phyloP scores from a whole-genome alignment of 805 yeast species.

The Huiozyma sinensis region DNA sequence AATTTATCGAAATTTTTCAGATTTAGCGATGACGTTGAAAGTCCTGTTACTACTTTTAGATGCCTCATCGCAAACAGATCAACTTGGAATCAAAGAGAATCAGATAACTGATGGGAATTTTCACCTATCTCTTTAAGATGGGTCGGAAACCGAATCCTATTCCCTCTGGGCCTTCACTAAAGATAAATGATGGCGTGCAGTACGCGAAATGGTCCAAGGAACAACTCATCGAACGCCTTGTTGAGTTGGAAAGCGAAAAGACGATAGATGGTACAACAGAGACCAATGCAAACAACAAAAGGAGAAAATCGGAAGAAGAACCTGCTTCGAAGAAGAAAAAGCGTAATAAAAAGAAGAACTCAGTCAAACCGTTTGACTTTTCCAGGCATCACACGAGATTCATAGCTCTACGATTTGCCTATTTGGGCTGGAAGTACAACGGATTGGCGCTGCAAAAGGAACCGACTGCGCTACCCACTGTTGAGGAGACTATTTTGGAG shows the following conservation, averaged over 20 bases:
- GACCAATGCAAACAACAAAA: background rate
- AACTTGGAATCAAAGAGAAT: background rate
- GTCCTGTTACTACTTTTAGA: no score
- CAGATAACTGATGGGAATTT: slow-evolving; percentile 8
- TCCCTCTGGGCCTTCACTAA: background rate
- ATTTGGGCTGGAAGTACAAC: slow-evolving; percentile 89
- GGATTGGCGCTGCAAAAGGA: slow-evolving; percentile 80
- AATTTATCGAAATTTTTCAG: no score
- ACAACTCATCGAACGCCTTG: slow-evolving; percentile 48
- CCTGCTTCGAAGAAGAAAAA: background rate
- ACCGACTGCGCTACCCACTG: slow-evolving; percentile 72
- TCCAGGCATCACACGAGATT: slow-evolving; percentile 50
- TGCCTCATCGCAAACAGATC: background rate
- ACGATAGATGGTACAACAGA: background rate
- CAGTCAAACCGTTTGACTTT: slow-evolving; percentile 50
- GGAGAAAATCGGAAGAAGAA: background rate
- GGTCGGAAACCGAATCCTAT: slow-evolving; percentile 2
- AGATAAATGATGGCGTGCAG: slow-evolving; percentile 11
- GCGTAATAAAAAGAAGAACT: slow-evolving; percentile 14
- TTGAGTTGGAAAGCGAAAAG: slow-evolving; percentile 39
- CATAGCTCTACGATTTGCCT: slow-evolving; percentile 75
- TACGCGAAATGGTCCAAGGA: slow-evolving; percentile 57
- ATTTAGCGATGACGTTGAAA: no score
- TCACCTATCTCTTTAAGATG: slow-evolving; percentile 9
- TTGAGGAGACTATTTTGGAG: slow-evolving; percentile 64